phyloP scores from a whole-genome alignment of 371 early-diverging fungal genomes.

The Edhazardia aedis region DNA sequence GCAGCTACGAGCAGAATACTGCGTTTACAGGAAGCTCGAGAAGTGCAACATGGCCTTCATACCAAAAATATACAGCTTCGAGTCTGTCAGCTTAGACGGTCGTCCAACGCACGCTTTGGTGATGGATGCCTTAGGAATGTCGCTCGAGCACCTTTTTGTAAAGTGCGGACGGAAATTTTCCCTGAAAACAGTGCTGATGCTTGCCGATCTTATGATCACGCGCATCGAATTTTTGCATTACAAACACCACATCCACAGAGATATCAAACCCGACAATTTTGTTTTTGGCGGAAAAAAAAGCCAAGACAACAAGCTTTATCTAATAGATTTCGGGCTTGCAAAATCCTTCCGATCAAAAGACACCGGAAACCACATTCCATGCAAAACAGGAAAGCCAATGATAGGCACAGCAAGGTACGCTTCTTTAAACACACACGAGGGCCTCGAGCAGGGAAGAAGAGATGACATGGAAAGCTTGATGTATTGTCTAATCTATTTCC shows the following conservation, averaged over 20 bases:
- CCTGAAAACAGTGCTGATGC: slow-evolving; percentile 80
- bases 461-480: slow-evolving; percentile 95
- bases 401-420: slow-evolving; percentile 98
- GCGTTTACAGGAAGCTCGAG: slow-evolving; percentile 35
- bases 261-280: slow-evolving; percentile 98
- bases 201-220: slow-evolving; percentile 86
- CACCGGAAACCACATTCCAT: slow-evolving; percentile 82
- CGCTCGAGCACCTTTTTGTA: slow-evolving; percentile 88
- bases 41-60: slow-evolving; percentile 15
- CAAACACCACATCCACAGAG: slow-evolving; percentile 81
- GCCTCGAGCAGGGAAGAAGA: slow-evolving; percentile 86
- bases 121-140: slow-evolving; percentile 92
- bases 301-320: slow-evolving; percentile 72
- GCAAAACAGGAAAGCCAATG: slow-evolving; percentile 81
- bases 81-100: slow-evolving; percentile 27
- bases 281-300: slow-evolving; percentile 74
- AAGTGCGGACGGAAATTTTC: slow-evolving; percentile 81
- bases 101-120: slow-evolving; percentile 47
- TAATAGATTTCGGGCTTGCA: slow-evolving; percentile 95
- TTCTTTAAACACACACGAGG: slow-evolving; percentile 86
- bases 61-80: slow-evolving; percentile 35
- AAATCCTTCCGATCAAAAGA: slow-evolving; percentile 85
- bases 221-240: slow-evolving; percentile 85
- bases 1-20: slow-evolving; percentile 42
- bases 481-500: slow-evolving; percentile 94